A percentile compares a stretch with the other conserved stretches of the same genome.
Evolutionary conservation across 495 filamentous ascomycete species (phyloP).

Genomic region (Xylaria grammica): DNA sequence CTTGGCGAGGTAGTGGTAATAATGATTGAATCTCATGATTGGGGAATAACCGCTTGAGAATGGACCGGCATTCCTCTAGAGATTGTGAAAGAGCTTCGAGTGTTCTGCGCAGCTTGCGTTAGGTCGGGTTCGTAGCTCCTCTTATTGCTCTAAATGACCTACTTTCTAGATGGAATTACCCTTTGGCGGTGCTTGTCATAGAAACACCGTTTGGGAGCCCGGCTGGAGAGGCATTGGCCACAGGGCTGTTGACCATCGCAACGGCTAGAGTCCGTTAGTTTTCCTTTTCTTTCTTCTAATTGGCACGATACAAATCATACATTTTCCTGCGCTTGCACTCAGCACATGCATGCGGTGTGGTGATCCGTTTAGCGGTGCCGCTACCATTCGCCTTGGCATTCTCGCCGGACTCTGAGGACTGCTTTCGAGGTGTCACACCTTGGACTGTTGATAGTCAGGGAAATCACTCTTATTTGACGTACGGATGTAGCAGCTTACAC

Average conservation of each 20-base stretch:
- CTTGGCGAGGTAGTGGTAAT: constrained; percentile 55
- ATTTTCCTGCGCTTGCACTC: constrained; percentile 66
- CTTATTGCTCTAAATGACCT: constrained; percentile 17
- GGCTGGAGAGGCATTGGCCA: constrained; percentile 61
- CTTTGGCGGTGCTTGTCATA: constrained; percentile 65
- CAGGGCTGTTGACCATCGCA: constrained; percentile 65
- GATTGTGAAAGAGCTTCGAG: constrained; percentile 62
- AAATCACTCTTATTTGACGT: background rate
- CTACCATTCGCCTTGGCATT: constrained; percentile 48
- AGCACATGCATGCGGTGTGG: constrained; percentile 63
- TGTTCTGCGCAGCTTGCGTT: constrained; percentile 38
- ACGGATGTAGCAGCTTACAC: constrained; percentile 36
- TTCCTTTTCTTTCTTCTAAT: background rate
- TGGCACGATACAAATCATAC: constrained; percentile 38
- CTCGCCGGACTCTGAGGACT: constrained; percentile 52
- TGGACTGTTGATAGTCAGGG: constrained; percentile 42
- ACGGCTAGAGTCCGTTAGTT: constrained; percentile 45
- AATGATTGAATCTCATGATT: constrained; percentile 57
- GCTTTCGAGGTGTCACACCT: constrained; percentile 54
- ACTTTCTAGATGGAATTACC: constrained; percentile 63
- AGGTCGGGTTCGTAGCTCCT: constrained; percentile 4
- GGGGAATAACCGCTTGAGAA: constrained; percentile 60
- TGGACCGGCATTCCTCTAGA: constrained; percentile 62
- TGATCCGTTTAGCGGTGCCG: constrained; percentile 49
- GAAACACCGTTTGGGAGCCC: constrained; percentile 62